Percentiles rank a stretch among this genome's conserved stretches.
Evolutionary conservation across 1,139 yeast genomes (phyloP).

Genomic region (Geotrichum histeridarum): DNA sequence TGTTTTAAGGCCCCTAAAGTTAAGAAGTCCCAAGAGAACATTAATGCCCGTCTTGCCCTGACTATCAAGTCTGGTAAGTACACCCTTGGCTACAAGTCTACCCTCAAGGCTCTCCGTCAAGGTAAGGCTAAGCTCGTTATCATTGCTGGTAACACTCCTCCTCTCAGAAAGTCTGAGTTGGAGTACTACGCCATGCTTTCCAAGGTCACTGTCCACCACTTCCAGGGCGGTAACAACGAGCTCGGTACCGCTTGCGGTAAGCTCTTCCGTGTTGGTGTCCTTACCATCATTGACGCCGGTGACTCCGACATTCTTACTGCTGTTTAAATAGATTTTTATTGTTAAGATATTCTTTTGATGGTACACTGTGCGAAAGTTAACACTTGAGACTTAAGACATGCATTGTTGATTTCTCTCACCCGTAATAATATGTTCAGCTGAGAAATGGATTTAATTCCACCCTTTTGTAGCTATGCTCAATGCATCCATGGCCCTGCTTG

Average conservation of each 20-base stretch:
- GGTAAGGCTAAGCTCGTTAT: slow-evolving; percentile 93
- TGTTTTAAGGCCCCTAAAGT: slow-evolving; percentile 80
- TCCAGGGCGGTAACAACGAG: slow-evolving; percentile 99
- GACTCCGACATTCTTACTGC: slow-evolving; percentile 93
- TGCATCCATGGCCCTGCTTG: no score
- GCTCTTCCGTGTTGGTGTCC: slow-evolving; percentile 99
- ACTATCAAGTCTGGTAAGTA: slow-evolving; percentile 99
- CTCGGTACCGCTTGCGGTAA: slow-evolving; percentile 99
- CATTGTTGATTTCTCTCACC: no score
- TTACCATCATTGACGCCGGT: slow-evolving; percentile 96
- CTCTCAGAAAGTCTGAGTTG: slow-evolving; percentile 98
- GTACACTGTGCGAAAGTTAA: no score
- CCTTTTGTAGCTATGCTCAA: no score
- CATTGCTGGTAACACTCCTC: slow-evolving; percentile 99
- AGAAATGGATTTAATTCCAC: no score
- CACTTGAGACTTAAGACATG: no score
- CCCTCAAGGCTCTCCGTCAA: slow-evolving; percentile 96
- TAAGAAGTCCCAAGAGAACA: slow-evolving; percentile 84
- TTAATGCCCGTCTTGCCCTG: slow-evolving; percentile 97
- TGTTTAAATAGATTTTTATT: slow-evolving; percentile 20
- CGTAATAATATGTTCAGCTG: no score
- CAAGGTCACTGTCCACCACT: slow-evolving; percentile 93
- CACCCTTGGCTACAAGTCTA: slow-evolving; percentile 99
- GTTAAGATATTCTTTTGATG: no score
- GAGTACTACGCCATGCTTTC: slow-evolving; percentile 99